Evolutionary conservation across 208 protist species (phyloP), one percentile per base, ranked within the genome.

Genomic region (Crithidia fasciculata): DNA sequence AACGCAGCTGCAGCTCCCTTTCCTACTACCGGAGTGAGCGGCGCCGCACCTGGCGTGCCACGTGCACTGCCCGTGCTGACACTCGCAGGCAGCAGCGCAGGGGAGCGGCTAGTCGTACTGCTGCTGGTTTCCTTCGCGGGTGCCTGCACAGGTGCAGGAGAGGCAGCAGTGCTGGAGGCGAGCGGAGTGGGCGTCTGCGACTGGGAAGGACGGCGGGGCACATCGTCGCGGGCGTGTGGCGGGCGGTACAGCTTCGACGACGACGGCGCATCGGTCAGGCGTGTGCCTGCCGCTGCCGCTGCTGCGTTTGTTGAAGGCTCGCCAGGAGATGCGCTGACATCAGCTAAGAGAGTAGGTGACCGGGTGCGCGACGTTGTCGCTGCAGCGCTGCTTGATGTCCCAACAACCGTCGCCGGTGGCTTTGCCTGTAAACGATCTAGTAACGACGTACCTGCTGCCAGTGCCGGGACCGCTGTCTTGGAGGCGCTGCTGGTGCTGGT

Each of bases 171-270:
- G 41, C 4, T 3, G 18, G 62, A 57, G 19, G 62, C n/a, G 49
- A 39, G 60, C 8, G 19, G 45, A 8, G 49, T 7, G 5, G 62
- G 47, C 15, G 62, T 28, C 12, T 45, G 58, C 16, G 52, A 39
- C 40, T 69, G 49, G 8, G 64, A 36, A 18, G 40, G 57, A 2
- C 13, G 36, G 9, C 52, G 49, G 2, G 64, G 16, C 28, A 18
- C 50, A 15, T 77, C 72, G 15, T 77, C 72, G 44, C 72, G 72
- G 4, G 65, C 72, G 43, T 78, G 72, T 10, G 72, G 72, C 8
- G 72, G 72, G 8, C 72, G 72, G 53, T 78, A 78, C 8, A 78
- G 58, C 63, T 78, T 74, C 13, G 66, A 53, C 0, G 47, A 18
- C 19, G 62, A 43, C 2, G 62, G 7, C 4, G 5, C 45, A 36